Conservation (phyloP, 2,329 filamentous ascomycete species). For the Hypomyces perniciosus region DNA sequence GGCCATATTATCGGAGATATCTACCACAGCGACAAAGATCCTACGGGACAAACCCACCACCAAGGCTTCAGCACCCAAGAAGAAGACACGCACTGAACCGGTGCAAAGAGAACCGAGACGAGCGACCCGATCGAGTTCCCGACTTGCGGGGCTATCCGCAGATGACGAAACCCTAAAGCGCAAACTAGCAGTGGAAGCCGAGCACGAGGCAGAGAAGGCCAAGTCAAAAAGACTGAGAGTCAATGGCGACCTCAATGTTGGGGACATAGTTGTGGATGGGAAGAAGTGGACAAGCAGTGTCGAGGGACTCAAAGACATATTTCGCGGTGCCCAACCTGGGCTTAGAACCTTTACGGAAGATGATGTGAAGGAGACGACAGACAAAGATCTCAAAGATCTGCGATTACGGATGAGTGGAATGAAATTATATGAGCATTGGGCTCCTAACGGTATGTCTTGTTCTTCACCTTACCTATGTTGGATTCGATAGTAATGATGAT, state of each 20-base stretch:
- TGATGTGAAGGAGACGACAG: conserved; percentile 71
- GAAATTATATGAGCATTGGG: conserved; percentile 75
- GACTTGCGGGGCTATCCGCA: conserved; percentile 49
- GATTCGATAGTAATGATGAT: neutral
- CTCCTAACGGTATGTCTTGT: conserved; percentile 60
- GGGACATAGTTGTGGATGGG: conserved; percentile 73
- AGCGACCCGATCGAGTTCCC: conserved; percentile 52
- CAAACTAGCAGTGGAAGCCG: conserved; percentile 45
- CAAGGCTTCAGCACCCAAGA: conserved; percentile 34
- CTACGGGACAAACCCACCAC: conserved; percentile 49
- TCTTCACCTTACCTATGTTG: neutral
- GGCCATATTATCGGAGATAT: conserved; percentile 70
- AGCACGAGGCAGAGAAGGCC: conserved; percentile 34
- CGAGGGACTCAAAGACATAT: conserved; percentile 55
- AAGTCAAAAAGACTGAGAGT: conserved; percentile 54
- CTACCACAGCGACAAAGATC: conserved; percentile 63
- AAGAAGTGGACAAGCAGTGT: conserved; percentile 66
- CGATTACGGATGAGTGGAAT: conserved; percentile 72
- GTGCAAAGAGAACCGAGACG: conserved; percentile 42
- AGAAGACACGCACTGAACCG: conserved; percentile 30
- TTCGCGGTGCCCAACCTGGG: conserved; percentile 68
- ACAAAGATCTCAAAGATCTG: conserved; percentile 67
- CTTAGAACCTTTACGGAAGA: conserved; percentile 81
- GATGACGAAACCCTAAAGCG: conserved; percentile 43
- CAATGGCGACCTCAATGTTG: conserved; percentile 59